Conservation (phyloP, 164 flowering plant genomes). For the Annona squamosa region DNA sequence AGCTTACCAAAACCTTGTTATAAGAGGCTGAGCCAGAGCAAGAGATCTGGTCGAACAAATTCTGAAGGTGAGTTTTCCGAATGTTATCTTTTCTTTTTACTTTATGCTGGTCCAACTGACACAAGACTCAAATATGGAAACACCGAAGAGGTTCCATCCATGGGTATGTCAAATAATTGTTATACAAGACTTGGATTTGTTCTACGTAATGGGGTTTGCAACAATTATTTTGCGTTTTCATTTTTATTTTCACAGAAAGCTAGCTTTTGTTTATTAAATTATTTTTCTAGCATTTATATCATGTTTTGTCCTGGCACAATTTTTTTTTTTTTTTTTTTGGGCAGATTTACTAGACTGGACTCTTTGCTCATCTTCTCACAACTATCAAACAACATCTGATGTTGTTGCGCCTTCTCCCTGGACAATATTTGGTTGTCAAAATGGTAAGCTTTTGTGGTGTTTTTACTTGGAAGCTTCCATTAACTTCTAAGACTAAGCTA, state of each 20-base stretch:
- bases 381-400: constrained; percentile 58
- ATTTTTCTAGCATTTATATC: not conserved
- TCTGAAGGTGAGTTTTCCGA: constrained; percentile 21
- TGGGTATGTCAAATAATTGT: no score
- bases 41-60: constrained; percentile 19
- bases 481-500: constrained; percentile 6
- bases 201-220: not conserved
- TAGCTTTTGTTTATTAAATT: not conserved
- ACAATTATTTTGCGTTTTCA: not conserved
- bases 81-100: not conserved
- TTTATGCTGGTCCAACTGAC: not conserved
- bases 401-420: constrained; percentile 87
- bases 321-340: not conserved
- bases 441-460: constrained; percentile 38
- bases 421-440: constrained; percentile 90
- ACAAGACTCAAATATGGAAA: not conserved
- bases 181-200: not conserved
- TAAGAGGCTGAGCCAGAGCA: constrained; percentile 44
- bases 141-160: not conserved
- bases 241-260: not conserved
- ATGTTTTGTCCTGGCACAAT: not conserved
- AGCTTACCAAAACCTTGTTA: not conserved
- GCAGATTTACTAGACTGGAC: constrained; percentile 47
- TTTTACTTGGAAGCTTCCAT: not conserved
- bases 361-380: constrained; percentile 35